Conservation (phyloP, 78 protist genomes). For the Dictyostelium citrinum region DNA sequence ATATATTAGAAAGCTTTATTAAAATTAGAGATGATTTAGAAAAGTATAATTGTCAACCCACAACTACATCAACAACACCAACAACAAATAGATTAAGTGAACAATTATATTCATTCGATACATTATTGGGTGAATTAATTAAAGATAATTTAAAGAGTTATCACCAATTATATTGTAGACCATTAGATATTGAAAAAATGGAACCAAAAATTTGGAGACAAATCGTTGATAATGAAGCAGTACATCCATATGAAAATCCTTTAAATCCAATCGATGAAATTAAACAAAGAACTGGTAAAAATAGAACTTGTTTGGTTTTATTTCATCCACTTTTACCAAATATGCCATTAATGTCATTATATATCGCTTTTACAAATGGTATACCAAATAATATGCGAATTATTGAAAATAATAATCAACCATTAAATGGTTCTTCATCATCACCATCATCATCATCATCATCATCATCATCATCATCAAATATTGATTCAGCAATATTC, state of each 20-base stretch:
- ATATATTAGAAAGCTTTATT: not conserved
- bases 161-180: not conserved
- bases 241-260: constrained; percentile 40
- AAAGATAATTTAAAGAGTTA: not conserved
- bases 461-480: not conserved
- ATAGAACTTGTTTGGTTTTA: constrained; percentile 39
- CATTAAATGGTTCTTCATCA: too few relatives aligned
- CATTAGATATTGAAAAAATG: constrained; percentile 15
- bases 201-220: not conserved
- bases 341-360: constrained; percentile 54
- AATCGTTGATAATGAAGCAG: constrained; percentile 47
- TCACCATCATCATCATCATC: not conserved
- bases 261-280: not conserved
- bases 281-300: constrained; percentile 3
- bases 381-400: constrained; percentile 27
- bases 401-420: not conserved
- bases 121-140: not conserved
- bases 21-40: constrained; percentile 18
- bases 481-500: constrained; percentile 34
- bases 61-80: not conserved
- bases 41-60: not conserved
- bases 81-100: not conserved
- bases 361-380: constrained; percentile 43
- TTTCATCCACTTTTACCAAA: constrained; percentile 29
- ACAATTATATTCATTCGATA: not conserved